Percentiles rank a stretch among this genome's conserved stretches.
Evolutionary conservation across 176 grass and related monocot species (phyloP).

Genomic region (Elymus sibiricus): DNA sequence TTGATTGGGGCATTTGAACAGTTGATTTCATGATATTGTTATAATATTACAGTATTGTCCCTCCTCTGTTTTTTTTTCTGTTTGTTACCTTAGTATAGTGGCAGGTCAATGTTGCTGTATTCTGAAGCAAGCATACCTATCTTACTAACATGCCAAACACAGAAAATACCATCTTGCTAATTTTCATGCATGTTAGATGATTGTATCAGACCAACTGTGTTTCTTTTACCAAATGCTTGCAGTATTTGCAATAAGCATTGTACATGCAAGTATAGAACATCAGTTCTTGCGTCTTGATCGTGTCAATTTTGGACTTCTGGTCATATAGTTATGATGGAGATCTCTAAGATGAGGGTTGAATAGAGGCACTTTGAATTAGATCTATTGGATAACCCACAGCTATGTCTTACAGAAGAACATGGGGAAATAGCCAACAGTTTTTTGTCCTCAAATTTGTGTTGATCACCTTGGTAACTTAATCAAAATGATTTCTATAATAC

Average conservation of each 20-base stretch:
- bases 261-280: background rate
- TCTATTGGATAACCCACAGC: background rate
- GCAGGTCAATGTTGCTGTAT: background rate
- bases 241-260: background rate
- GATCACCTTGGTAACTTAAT: background rate
- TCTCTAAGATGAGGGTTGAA: background rate
- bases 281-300: background rate
- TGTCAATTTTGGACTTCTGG: background rate
- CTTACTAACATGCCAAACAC: background rate
- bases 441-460: background rate
- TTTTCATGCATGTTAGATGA: conserved; percentile 5
- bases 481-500: background rate
- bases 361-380: background rate
- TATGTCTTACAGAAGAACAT: background rate
- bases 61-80: background rate
- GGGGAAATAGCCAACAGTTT: background rate
- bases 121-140: conserved; percentile 9
- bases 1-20: background rate
- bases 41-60: background rate
- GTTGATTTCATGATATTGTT: background rate
- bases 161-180: background rate
- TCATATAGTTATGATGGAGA: background rate
- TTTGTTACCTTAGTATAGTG: background rate
- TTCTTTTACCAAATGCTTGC: background rate
- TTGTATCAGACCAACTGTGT: background rate